These are phyloP conservation scores for Apiotrichum gamsii DNA, from an alignment of 1,284 basidiomycete species.

Conservation along the genomic window DNA sequence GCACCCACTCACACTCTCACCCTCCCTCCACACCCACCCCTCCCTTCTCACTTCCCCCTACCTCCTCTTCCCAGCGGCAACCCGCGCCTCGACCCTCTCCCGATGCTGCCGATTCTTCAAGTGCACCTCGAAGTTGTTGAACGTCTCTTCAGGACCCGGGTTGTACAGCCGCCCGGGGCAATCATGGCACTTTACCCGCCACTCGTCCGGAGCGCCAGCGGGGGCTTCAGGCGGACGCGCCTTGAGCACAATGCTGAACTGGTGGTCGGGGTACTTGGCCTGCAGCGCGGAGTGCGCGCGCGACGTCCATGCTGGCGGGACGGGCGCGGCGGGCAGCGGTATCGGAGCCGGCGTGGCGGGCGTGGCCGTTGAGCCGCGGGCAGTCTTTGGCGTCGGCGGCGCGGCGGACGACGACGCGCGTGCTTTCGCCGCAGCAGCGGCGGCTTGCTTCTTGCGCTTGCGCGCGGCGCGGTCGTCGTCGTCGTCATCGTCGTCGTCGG, in stretches of 20 bases:
- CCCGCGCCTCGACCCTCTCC: conserved; percentile 52
- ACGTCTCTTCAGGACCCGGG: conserved; percentile 79
- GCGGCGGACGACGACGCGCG: conserved; percentile 1
- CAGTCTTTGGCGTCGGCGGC: not conserved
- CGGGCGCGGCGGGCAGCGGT: conserved; percentile 5
- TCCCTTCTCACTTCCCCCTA: not conserved
- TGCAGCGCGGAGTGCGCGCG: conserved; percentile 61
- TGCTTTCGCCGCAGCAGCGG: conserved; percentile 1
- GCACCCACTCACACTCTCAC: no score
- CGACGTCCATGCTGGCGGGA: conserved; percentile 65
- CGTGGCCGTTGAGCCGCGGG: no score
- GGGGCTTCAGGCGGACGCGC: conserved; percentile 53
- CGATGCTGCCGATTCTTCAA: conserved; percentile 69
- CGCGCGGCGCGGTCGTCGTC: conserved; percentile 11
- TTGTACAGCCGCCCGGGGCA: conserved; percentile 78
- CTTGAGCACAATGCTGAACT: conserved; percentile 65
- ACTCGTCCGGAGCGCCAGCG: conserved; percentile 58
- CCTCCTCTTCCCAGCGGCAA: not conserved
- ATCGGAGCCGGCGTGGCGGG: not conserved
- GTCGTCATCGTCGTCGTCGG: conserved; percentile 19
- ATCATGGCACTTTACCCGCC: conserved; percentile 89
- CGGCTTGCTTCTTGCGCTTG: conserved; percentile 7
- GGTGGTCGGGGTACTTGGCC: conserved; percentile 70
- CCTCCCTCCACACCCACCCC: no score
- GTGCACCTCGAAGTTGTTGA: conserved; percentile 90